Evolutionary conservation across 2,329 filamentous ascomycete species (phyloP), one percentile per base, ranked within the genome.

Genomic region (Arthrobotrys iridis): DNA sequence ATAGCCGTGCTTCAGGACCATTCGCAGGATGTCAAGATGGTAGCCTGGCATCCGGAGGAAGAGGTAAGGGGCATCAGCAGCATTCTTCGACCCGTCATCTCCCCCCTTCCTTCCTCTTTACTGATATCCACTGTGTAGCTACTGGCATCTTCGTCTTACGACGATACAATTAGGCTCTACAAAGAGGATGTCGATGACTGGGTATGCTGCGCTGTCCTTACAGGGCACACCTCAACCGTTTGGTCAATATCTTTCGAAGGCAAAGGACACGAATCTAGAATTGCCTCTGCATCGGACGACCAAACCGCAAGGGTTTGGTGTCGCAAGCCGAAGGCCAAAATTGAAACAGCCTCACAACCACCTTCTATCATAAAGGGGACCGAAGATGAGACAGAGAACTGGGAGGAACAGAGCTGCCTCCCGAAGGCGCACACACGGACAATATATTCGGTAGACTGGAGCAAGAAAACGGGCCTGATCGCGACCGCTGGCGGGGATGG

Each of bases 1-100:
- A 89, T 98, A 13, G 95, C 94, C 0, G 94, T 98, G 62, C 86
- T 98, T 80, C 93, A 92, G 82, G 95, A 98, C 83, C 95, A 99
- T 81, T 91, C 93, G 50, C 93, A 92, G 20, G 95, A 99, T 83
- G 93, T 99, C 78, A 99, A 99, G 82, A 92, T 89, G 77, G 92
- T 99, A 1, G 88, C 89, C 1, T 99, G 95, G 95, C 93, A 95
- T 81, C 93, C 93, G 0, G 88, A 89, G 62, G 87, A 87, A 79
- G 83, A 78, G 52, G 72, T 68, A 41, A 48, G 60, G 22, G 15
- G 8, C 24, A 10, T 11, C 33, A 26, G 0, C 10, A 10, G 15
- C 11, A 33, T 6, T 3, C 24, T 86, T 20, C 84, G 85, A 84
- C 22, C 83, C 86, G 22, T 22, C 86, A 22, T 22, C 5, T 33